Evolutionary conservation across 768 basidiomycete species (phyloP), one percentile per base, ranked within the genome.

Genomic region (Xerocomellus chrysenteron): DNA sequence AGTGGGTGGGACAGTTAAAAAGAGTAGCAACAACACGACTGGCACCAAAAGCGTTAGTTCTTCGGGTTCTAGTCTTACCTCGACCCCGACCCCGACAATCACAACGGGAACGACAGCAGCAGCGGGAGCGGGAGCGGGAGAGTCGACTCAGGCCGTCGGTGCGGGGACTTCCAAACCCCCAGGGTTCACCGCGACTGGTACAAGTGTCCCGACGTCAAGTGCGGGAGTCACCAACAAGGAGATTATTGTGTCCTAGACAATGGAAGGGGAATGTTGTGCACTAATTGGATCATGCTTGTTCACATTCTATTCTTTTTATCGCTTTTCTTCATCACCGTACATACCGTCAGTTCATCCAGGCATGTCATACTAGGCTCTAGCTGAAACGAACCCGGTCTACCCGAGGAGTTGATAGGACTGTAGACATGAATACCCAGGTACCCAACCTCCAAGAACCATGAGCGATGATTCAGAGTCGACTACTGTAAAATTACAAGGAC

Each of bases 1-100:
- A 0, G 84, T 85, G 2, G 85, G 82, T 21, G 84, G 78, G 12
- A 78, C 78, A 4, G 67, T 71, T 0, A 65, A 68, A 12, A 72
- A 75, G 57, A 63, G 68, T 46, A 51, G 35, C 40, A 57, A 26
- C 37, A 26, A 40, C 13, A 24, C 45, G 2, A 40, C 56, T 5
- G 37, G 40, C 2, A n/a, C 35, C 7, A 4, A 0, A 10, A 5
- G 42, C 2, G 0, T n/a, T 5, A 12, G n/a, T 16, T 8, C 59
- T 13, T 13, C 54, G 2, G 1, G 1, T 47, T 1, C 16, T 17
- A 21, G 2, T 35, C 2, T 9, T 17, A 0, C 4, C 48, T 9
- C 43, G 19, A 24, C 10, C n/a, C 1, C 50, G 1, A 7, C 13
- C 13, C 1, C 30, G 14, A 0, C 30, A n/a, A 6, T 19, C 14